Evolutionary conservation across 257 asterid genomes (phyloP), one percentile per base, ranked within the genome.

Genomic region (Solanum piurae): DNA sequence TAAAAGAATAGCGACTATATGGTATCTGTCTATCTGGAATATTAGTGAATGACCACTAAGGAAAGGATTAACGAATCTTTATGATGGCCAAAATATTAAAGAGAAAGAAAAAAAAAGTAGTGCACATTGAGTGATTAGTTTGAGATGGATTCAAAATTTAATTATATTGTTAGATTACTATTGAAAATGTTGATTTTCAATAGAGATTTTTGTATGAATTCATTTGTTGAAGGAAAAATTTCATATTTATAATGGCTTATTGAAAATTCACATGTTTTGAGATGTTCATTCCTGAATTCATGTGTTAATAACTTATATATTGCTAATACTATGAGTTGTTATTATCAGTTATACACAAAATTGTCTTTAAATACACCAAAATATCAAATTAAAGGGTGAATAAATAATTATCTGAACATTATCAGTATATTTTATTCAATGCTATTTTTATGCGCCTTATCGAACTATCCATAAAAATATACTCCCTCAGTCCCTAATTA

Each of bases 11-110:
- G 40, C 74, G 49, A 3, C 83, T 88, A 93, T 89, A 64, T 69
- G 75, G 89, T 88, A 85, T 86, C 84, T 89, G 83, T 84, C 87
- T 87, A 91, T 82, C 91, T 87, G 88, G 91, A 91, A 92, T 16
- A 92, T 90, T 87, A 90, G 89, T 23, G 33, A 84, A 21, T 40
- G 83, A 38, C 60, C 83, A 76, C 83, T 76, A 38, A 76, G 23
- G n/a, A 76, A 76, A 75, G 20, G 20, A 37, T 37, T 75, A 75
- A 72, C 44, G 27, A 34, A 72, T 72, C 49, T 73, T 21, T 74
- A 52, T 33, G 18, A 83, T 29, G 3, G 23, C 11, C 44, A 49
- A 60, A 58, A 20, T 5, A 34, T 72, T 71, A 71, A 14, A 12
- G 9, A 16, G 16, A 46, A 29, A 29, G 2, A 46, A 83, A 20